Conservation (phyloP, 257 asterid species). For the Solanum appendiculatum region DNA sequence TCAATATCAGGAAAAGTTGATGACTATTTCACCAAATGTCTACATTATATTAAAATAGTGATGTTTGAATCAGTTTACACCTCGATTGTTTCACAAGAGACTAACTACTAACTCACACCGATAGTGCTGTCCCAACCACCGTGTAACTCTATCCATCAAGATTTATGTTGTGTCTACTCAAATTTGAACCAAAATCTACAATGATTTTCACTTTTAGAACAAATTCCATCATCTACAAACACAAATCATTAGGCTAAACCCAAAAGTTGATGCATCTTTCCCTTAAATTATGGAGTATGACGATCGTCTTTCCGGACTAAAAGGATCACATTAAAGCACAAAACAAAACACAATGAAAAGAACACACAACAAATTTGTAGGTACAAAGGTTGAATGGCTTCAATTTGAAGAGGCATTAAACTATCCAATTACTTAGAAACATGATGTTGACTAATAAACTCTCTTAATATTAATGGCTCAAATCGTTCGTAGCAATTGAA, state of each 20-base stretch:
- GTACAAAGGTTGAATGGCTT: neutral
- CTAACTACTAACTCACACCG: neutral
- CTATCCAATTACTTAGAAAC: neutral
- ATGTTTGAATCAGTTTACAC: neutral
- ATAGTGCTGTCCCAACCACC: neutral
- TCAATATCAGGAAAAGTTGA: too few species aligned
- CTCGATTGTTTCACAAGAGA: neutral
- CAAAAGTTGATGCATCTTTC: neutral
- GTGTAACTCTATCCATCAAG: neutral
- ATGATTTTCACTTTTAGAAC: neutral
- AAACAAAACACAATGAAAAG: neutral
- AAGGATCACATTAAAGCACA: neutral
- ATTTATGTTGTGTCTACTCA: neutral
- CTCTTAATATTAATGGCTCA: neutral
- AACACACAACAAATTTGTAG: neutral
- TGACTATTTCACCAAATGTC: neutral
- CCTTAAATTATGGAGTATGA: neutral
- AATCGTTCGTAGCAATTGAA: neutral
- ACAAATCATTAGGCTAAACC: neutral
- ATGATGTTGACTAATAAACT: neutral
- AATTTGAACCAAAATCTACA: neutral
- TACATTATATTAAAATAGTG: neutral
- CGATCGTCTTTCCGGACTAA: neutral
- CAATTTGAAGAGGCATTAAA: neutral
- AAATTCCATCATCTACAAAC: neutral